Base-by-base conservation (phyloP, 2,329 filamentous ascomycete genomes). In the Trichoderma breve region DNA sequence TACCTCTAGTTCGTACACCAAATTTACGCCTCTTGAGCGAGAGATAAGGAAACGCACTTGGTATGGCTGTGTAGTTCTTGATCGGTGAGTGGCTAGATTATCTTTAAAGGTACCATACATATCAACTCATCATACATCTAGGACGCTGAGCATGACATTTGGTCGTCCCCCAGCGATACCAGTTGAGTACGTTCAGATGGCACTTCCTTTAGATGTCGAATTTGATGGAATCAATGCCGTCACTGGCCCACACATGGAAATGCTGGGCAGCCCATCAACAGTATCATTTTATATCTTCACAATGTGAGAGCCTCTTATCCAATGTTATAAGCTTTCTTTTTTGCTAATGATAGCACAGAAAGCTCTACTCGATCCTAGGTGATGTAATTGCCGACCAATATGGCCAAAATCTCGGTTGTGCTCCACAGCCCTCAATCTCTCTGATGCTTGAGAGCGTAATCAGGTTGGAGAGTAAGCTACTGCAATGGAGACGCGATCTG, bases 1-100 rank as follows among this genome's bases (percentile, higher is more conserved):
- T 69, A 60, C 65, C 3, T 58, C 51, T 11, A 60, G 55, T 60
- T 57, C 65, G 2, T 60, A 58, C 2, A 24, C 32, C 51, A 69
- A 69, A 21, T 60, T 69, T 43, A 32, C 65, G 2, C 65, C 65
- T 0, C 65, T 69, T n/a, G 65, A 69, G 32, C 26, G 21, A 6
- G 65, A 69, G 24, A 69, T 58, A 36, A 58, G 65, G 53, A 60
- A 58, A 12, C 65, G 65, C 14, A 69, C 53, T 12, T 69, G 65
- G 65, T 69, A 69, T 43, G 55, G 65, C 36, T 69, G 65, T 30
- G 65, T 69, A 24, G 51, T 69, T 39, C 51, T 69, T 21, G 65
- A 69, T 24, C 7, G 65, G 65, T 69, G n/a, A 43, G 65, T 30
- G 9, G 9, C 15, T 12, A 18, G 15, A 24, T 30, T 30, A 9